A percentile compares a stretch with the other conserved stretches of the same genome.
Conservation (phyloP, 1,284 basidiomycete genomes). For the Trichosporon coremiiforme region DNA sequence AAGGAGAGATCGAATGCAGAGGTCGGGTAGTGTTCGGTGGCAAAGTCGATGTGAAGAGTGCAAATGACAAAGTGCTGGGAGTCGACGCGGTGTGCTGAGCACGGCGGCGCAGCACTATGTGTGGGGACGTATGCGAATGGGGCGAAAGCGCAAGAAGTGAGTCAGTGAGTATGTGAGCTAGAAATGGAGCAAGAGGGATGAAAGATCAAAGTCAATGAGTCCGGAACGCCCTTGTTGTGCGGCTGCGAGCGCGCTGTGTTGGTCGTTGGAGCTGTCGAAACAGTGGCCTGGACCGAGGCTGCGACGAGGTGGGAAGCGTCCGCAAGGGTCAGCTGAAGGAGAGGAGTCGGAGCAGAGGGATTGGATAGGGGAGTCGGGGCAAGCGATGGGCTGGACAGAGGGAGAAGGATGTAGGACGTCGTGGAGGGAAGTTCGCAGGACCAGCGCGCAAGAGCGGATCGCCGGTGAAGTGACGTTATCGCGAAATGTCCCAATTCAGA, state of each 20-base stretch:
- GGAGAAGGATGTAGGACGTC: background rate
- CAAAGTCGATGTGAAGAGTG: background rate
- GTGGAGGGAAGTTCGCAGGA: background rate
- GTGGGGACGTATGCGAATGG: background rate
- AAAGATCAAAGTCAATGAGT: background rate
- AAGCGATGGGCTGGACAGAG: background rate
- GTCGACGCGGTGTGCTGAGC: background rate
- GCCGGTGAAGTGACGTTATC: background rate
- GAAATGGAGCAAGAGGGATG: background rate
- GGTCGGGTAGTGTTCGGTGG: conserved; percentile 9
- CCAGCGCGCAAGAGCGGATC: background rate
- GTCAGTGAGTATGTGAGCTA: background rate
- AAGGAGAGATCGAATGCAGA: background rate
- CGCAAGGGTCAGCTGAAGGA: background rate
- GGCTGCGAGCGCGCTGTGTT: background rate
- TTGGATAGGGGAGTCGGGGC: background rate
- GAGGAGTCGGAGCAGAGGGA: background rate
- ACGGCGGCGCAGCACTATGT: background rate
- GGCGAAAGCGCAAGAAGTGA: background rate
- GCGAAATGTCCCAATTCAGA: background rate
- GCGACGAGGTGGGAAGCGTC: background rate
- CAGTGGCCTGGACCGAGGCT: background rate
- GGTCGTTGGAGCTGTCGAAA: background rate
- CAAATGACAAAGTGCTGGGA: background rate
- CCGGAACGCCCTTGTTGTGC: background rate